Percentiles rank a stretch among this genome's conserved stretches.
These are phyloP conservation scores for Fusarium ramigenum DNA, from an alignment of 2,329 filamentous ascomycete genomes.

Conservation along the genomic window DNA sequence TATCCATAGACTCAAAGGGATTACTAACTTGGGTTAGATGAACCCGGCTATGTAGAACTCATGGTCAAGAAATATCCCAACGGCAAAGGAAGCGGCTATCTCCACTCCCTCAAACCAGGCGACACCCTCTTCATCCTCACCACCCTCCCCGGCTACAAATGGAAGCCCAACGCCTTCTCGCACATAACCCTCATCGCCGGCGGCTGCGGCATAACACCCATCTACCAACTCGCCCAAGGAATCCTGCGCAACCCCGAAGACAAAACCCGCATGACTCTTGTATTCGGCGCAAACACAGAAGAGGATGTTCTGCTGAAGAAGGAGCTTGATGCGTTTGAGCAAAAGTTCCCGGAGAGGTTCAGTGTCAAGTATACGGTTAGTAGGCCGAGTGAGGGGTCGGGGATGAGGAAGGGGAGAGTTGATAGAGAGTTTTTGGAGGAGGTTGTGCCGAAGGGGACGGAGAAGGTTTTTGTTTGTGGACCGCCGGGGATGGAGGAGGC, in stretches of 20 bases:
- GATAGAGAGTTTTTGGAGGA: conserved; percentile 64
- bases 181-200: conserved; percentile 74
- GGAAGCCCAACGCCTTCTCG: conserved; percentile 59
- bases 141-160: conserved; percentile 63
- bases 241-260: conserved; percentile 71
- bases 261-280: conserved; percentile 68
- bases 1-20: fast-evolving
- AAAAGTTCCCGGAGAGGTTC: conserved; percentile 64
- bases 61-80: conserved; percentile 75
- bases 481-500: conserved; percentile 73
- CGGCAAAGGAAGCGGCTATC: conserved; percentile 70
- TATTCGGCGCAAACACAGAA: conserved; percentile 74
- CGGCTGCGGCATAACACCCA: conserved; percentile 77
- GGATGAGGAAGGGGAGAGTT: conserved; percentile 64
- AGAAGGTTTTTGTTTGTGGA: conserved; percentile 74
- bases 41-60: conserved; percentile 68
- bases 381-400: conserved; percentile 52
- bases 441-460: conserved; percentile 49
- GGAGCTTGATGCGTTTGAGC: conserved; percentile 65
- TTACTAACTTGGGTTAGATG: conserved; percentile 46
- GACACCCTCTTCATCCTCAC: conserved; percentile 67
- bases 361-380: conserved; percentile 67
- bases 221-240: conserved; percentile 70
- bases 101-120: conserved; percentile 73
- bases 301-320: conserved; percentile 65